Conservation (phyloP, 441 rosid genomes). For the Hura crepitans region DNA sequence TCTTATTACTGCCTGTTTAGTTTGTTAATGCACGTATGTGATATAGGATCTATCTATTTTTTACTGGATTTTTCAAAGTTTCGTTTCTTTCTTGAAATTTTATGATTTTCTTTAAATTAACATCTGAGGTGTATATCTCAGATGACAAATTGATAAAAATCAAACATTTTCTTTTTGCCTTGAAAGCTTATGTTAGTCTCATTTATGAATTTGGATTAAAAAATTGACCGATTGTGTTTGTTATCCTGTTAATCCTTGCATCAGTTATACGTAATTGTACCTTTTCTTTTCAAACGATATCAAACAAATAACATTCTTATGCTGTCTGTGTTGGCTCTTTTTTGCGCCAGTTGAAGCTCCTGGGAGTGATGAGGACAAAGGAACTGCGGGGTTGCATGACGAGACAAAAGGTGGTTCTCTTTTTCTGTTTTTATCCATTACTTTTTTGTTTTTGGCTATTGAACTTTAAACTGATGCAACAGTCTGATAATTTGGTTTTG, state of each 20-base stretch:
- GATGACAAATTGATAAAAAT: neutral
- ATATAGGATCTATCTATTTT: constrained; percentile 8
- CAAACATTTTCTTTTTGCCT: neutral
- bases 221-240: neutral
- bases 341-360: constrained; percentile 35
- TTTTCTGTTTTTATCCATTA: neutral
- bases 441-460: neutral
- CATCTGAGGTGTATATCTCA: neutral
- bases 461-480: neutral
- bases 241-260: neutral
- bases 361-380: constrained; percentile 42
- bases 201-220: neutral
- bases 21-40: neutral
- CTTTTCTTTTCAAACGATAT: neutral
- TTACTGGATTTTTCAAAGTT: neutral
- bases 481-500: neutral
- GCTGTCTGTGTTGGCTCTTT: constrained; percentile 4
- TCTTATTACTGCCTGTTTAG: neutral
- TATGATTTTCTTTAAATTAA: neutral
- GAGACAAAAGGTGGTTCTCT: constrained; percentile 46
- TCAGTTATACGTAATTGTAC: neutral
- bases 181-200: neutral
- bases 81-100: neutral
- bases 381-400: constrained; percentile 30
- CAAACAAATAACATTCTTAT: neutral